Base-by-base conservation (phyloP, 140 eudicot species). In the Stevia rebaudiana region DNA sequence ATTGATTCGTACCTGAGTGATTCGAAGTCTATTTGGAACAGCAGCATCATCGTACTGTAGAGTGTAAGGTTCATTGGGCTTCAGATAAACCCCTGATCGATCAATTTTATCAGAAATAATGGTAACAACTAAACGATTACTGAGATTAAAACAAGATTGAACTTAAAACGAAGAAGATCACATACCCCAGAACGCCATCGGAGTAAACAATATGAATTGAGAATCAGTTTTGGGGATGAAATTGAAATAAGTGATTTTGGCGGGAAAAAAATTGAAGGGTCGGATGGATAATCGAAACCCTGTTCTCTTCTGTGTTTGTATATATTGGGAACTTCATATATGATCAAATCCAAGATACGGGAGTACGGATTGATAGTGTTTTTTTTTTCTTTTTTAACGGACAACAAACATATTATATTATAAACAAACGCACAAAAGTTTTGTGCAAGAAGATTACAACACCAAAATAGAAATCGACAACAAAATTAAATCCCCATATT, bases 171-270 rank as follows among this genome's bases (percentile, higher is more conserved):
- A 23, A 13, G 30, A 30, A 57, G 66, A 56, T 31, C 5, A 58
- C 63, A 5, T 61, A 61, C 76, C 76, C 76, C 70, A 71, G 76
- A 71, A 71, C 4, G 76, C 46, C 76, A 71, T 70, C 5, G 0
- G 54, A 47, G 41, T 13, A 22, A 31, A 28, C 33, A 1, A 28
- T 28, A 2, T 28, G 69, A 49, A 36, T 33, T 61, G 2, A 31
- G 35, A 23, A 21, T 22, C 3, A 15, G 28, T 33, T 70, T 33
- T 44, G 51, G 51, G 51, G 53, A 6, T 22, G 31, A 60, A 12
- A 24, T 49, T 61, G 43, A 71, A 48, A 36, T 17, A 43, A 49
- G 19, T 21, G 15, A 0, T 35, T 37, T 70, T 70, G 76, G 76
- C 76, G 69, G 76, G 43, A 57, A 69, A 16, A 5, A 17, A 23